Base-by-base conservation (phyloP, 495 filamentous ascomycete genomes). In the Podospora pseudoanserina region DNA sequence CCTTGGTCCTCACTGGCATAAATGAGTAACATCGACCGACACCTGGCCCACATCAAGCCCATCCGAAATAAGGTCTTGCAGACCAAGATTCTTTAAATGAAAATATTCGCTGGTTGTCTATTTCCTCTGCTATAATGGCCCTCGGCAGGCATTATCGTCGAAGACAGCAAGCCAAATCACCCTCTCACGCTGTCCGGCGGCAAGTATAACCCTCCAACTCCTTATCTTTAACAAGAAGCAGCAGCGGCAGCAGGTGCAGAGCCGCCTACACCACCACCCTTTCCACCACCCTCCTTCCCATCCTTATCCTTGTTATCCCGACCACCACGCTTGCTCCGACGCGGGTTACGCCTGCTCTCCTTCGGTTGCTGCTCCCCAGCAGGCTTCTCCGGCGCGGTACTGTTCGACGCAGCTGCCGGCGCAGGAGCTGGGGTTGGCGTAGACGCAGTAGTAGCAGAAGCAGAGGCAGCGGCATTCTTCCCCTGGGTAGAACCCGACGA, bases 261-360 rank as follows among this genome's bases (percentile, higher is more conserved):
- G 15, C 30, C 18, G 18, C 67, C 59, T 5, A 67, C 60, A 49
- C 61, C 63, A 39, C 64, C 67, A 26, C 39, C 72, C 3, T 66
- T 58, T 5, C 65, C 56, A 15, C 65, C 67, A 32, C 60, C 56
- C n/a, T 70, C 72, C 64, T 66, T 68, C 26, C 34, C 34, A 13
- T 64, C 67, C 68, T 68, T 67, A 11, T 57, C 54, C 1, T 70
- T 68, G 28, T 71, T 70, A 13, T 67, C 68, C 57, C 68, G 67
- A 5, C 74, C 70, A 32, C 75, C 65, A 18, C 67, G 70, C 7
- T 73, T 71, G 4, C 74, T 70, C 15, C 71, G 71, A 27, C 73
- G 66, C 13, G 54, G 65, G 16, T 68, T 68, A 4, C 67, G 55
- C 30, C 62, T 70, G 3, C 44, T 56, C 2, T 34, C 26, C 16